Base-by-base conservation (phyloP, 257 asterid species). In the Rauvolfia tetraphylla region DNA sequence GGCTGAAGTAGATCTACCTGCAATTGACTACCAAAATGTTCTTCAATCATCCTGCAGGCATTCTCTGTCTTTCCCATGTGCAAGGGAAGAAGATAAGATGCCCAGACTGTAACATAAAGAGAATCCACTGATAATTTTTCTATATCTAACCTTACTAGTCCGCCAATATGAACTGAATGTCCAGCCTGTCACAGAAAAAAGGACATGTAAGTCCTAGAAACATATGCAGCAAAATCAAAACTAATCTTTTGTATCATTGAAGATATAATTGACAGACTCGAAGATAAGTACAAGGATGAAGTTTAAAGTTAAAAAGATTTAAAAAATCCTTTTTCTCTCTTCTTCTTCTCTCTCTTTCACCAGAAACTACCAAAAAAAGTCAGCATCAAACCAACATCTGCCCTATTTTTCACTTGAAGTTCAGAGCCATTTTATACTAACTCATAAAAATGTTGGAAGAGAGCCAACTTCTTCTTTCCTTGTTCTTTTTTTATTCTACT, bases 61-160 rank as follows among this genome's bases (percentile, higher is more conserved):
- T 86, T 90, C 79, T 95, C 96, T 8, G 88, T 87, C 86, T 81
- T 92, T 76, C 98, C 98, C 98, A 92, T 89, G 77, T 92, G 98
- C 81, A 95, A 83, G 57, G 97, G 98, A 76, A 91, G 83, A 81
- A 83, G 77, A 65, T 87, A 82, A 66, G 98, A 95, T n/a, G 96
- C 95, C 98, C 98, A 95, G 27, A 91, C 91, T 3, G 98, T 92
- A 73, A 92, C 84, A 75, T 92, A 92, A 22, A 92, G 56, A 2
- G 97, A 86, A 82, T 95, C 96, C 20, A 81, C 86, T 15, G 93
- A 85, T 46, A 87, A 85, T 79, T 88, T 91, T 83, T 92, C 96
- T 15, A 95, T 62, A 68, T 95, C 98, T 77, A 95, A 76, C 86
- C 98, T 82, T 80, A 89, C 69, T 15, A 95, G 86, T 65, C 98